These are phyloP conservation scores for Kalmusia sp. DNA, from an alignment of 2,329 filamentous ascomycete species.

Conservation along the genomic window DNA sequence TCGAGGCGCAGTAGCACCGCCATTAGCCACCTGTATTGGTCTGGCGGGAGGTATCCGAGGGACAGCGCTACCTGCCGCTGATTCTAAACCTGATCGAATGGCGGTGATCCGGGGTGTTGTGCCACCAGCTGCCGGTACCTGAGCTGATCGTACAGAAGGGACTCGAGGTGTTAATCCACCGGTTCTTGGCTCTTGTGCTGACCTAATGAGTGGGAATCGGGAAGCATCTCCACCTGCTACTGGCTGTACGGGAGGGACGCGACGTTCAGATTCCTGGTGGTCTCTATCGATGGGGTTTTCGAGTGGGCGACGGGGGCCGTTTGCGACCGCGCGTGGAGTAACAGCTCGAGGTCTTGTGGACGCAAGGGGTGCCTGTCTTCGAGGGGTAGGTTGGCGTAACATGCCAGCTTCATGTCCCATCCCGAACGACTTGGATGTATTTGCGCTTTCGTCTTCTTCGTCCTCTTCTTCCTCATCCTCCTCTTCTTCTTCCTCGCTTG, in stretches of 20 bases:
- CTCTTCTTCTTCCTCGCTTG: slow-evolving; percentile 5
- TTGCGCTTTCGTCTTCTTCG: slow-evolving; percentile 20
- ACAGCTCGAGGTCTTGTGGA: not conserved
- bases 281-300: not conserved
- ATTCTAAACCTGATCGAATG: not conserved
- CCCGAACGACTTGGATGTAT: slow-evolving; percentile 45
- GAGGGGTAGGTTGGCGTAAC: slow-evolving; percentile 15
- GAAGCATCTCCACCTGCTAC: not conserved
- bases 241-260: not conserved
- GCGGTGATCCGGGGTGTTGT: not conserved
- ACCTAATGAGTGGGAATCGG: not conserved
- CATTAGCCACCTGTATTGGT: not conserved
- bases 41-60: not conserved
- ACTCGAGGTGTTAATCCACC: not conserved
- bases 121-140: not conserved
- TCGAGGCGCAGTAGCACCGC: not conserved
- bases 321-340: not conserved
- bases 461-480: not conserved
- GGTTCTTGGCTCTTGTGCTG: not conserved
- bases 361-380: not conserved
- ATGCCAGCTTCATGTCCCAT: slow-evolving; percentile 42
- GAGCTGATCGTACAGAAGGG: not conserved
- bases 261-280: not conserved
- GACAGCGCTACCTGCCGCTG: not conserved
- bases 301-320: not conserved